Base-by-base conservation (phyloP, 257 asterid species). In the Plantago elongata region DNA sequence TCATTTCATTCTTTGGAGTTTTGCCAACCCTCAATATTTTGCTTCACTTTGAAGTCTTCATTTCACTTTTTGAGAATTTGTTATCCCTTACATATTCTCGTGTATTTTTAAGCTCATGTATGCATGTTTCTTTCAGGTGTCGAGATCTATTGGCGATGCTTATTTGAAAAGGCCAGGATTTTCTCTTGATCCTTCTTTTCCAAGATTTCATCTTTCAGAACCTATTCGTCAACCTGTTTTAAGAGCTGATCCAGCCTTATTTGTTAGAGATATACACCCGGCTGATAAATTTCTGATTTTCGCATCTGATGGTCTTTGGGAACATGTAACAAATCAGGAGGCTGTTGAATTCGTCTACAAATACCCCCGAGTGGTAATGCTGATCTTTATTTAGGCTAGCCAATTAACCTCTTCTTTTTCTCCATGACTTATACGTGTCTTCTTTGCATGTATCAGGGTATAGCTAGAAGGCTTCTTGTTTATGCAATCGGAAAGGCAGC, bases 281-380 rank as follows among this genome's bases (percentile, higher is more conserved):
- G 64, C 17, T n/a, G 95, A 90, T 65, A 90, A 77, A 54, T 90
- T 90, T 68, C 11, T 90, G 64, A 87, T 85, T 38, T 85, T 90
- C 64, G 97, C 96, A 51, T 90, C 97, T 10, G 96, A 79, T 73
- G 97, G 97, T 55, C 96, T 87, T 57, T 90, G 97, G 97, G 89
- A 90, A 54, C 78, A 70, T 73, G 69, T 90, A 73, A 63, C 87
- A 1, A 87, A 85, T 70, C 86, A 90, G 59, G 80, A 87, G 74
- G 91, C 89, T 13, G 96, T 80, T 10, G 84, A 85, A 70, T 81
- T 90, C 15, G 96, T 90, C 52, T 79, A 87, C 62, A 81, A 73
- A 42, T 72, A 77, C 78, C 95, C 97, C 3, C 81, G 89, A 76
- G 65, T 13, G 81, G 97, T 87, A 60, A 7, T 22, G 34, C 30